phyloP scores from a whole-genome alignment of 78 protist genomes.

The Protostelium mycophagum region DNA sequence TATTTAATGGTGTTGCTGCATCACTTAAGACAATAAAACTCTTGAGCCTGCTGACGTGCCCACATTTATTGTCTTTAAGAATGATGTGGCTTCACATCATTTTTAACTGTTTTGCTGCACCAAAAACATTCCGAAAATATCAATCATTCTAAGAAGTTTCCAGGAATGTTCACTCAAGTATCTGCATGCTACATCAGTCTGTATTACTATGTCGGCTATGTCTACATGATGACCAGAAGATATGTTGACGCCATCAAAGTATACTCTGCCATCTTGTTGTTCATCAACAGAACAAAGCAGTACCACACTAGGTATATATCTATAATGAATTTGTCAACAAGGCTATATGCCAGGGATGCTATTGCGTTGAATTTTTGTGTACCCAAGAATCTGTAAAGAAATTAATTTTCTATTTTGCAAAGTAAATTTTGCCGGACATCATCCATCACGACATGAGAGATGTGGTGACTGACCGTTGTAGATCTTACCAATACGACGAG shows the following conservation, averaged over 20 bases:
- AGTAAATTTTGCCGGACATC: not conserved
- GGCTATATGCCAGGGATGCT: no score
- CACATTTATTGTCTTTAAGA: no score
- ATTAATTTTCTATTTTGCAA: not conserved
- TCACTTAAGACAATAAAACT: no score
- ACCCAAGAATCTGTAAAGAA: constrained; percentile 9
- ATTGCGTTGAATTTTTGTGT: no score
- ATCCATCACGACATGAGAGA: not conserved
- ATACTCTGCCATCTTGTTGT: constrained; percentile 45
- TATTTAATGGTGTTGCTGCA: no score
- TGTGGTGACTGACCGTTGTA: not conserved
- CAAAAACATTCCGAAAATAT: no score
- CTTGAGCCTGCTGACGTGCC: no score
- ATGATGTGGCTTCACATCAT: no score
- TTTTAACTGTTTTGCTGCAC: no score
- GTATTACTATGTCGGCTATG: constrained; percentile 78
- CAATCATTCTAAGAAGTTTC: not conserved
- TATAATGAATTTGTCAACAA: not conserved
- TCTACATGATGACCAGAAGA: constrained; percentile 78
- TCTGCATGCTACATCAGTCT: constrained; percentile 75
- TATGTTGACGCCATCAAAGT: constrained; percentile 76
- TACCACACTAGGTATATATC: constrained; percentile 26
- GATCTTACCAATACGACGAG: constrained; percentile 17
- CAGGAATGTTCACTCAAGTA: constrained; percentile 51
- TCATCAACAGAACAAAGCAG: constrained; percentile 31